Conservation (phyloP, 352 stramenopile genomes). For the Elongisporangium anandrum region DNA sequence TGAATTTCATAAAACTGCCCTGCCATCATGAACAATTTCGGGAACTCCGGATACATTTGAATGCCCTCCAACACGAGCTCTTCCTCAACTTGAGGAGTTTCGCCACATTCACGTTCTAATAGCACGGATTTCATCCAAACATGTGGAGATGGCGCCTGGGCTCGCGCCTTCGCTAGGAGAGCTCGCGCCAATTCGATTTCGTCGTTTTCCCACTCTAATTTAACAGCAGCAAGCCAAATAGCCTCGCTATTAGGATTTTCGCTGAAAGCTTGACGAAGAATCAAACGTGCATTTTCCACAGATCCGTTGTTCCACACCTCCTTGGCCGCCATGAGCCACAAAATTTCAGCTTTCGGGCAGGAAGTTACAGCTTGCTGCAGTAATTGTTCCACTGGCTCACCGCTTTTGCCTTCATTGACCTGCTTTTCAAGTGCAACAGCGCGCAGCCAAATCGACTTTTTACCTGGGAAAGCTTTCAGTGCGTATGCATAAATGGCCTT, state of each 20-base stretch:
- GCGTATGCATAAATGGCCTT: slow-evolving; percentile 94
- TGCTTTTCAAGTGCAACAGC: slow-evolving; percentile 96
- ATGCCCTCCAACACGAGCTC: slow-evolving; percentile 91
- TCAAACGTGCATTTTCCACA: slow-evolving; percentile 90
- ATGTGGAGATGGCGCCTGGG: slow-evolving; percentile 83
- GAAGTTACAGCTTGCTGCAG: slow-evolving; percentile 91
- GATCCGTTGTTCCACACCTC: slow-evolving; percentile 95
- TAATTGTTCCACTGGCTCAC: slow-evolving; percentile 80
- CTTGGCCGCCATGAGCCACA: slow-evolving; percentile 98
- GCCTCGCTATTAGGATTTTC: slow-evolving; percentile 95
- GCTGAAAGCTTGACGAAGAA: slow-evolving; percentile 95
- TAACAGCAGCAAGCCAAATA: slow-evolving; percentile 96
- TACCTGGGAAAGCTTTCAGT: slow-evolving; percentile 84
- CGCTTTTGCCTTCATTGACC: slow-evolving; percentile 76
- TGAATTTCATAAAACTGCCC: slow-evolving; percentile 89
- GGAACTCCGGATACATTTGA: slow-evolving; percentile 86
- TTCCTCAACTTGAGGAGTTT: slow-evolving; percentile 44
- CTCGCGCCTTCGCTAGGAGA: slow-evolving; percentile 71
- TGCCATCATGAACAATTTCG: slow-evolving; percentile 98
- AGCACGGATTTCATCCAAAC: slow-evolving; percentile 98
- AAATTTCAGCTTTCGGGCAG: slow-evolving; percentile 93
- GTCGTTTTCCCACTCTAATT: slow-evolving; percentile 98
- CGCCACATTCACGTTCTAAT: slow-evolving; percentile 90
- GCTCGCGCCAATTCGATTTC: slow-evolving; percentile 91
- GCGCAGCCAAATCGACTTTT: slow-evolving; percentile 95